A percentile compares a stretch with the other conserved stretches of the same genome.
Evolutionary conservation across 768 basidiomycete species (phyloP).

Genomic region (Trichaptum fuscoviolaceum): DNA sequence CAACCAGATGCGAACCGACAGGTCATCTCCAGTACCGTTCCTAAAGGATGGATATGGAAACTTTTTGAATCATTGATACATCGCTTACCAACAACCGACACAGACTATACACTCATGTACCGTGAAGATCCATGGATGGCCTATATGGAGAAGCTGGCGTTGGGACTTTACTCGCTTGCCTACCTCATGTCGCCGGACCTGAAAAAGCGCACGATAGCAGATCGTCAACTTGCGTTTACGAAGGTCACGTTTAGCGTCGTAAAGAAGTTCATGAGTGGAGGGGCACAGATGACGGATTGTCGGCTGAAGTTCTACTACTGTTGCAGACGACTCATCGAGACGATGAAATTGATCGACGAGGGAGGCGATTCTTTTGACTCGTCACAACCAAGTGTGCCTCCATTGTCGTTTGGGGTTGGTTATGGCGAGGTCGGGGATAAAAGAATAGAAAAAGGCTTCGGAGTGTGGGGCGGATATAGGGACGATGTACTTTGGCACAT

Average conservation of each 20-base stretch:
- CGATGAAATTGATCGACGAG: conserved; percentile 75
- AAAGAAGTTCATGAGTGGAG: conserved; percentile 46
- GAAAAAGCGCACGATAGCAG: conserved; percentile 63
- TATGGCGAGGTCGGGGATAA: conserved; percentile 70
- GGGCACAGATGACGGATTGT: conserved; percentile 42
- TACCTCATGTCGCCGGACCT: conserved; percentile 76
- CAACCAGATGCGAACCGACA: conserved; percentile 77
- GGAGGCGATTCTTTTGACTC: conserved; percentile 70
- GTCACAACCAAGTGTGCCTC: conserved; percentile 50
- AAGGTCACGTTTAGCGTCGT: conserved; percentile 67
- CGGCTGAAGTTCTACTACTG: conserved; percentile 50
- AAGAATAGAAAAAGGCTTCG: conserved; percentile 64
- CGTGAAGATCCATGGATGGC: conserved; percentile 64
- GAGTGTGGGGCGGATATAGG: conserved; percentile 66
- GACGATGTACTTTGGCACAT: conserved; percentile 65
- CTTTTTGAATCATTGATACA: conserved; percentile 71
- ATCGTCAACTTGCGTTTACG: conserved; percentile 63
- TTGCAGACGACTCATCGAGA: conserved; percentile 65
- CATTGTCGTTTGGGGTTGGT: conserved; percentile 80
- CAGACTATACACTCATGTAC: conserved; percentile 63
- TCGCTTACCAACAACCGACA: conserved; percentile 75
- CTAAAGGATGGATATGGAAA: conserved; percentile 49
- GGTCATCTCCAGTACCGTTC: conserved; percentile 56
- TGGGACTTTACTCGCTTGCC: conserved; percentile 82
- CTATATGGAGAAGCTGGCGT: conserved; percentile 71